Percentiles rank a stretch among this genome's conserved stretches.
Conservation (phyloP, 495 filamentous ascomycete species). For the Trypethelium eluteriae region DNA sequence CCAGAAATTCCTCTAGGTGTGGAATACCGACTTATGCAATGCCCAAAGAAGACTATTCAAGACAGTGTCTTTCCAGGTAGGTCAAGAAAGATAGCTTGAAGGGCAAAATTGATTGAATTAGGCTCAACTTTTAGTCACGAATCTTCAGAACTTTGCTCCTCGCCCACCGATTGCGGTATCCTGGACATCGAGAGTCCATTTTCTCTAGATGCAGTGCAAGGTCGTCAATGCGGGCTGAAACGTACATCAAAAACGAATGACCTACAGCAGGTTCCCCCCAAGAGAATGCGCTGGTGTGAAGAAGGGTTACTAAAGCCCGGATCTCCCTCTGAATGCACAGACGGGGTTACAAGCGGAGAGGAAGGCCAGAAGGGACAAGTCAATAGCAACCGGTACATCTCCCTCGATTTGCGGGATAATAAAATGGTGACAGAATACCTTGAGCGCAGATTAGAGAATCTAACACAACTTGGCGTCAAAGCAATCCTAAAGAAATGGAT, state of each 20-base stretch:
- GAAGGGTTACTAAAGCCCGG: background rate
- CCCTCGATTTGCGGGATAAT: background rate
- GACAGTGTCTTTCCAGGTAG: background rate
- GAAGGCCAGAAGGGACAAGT: background rate
- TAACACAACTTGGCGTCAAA: constrained; percentile 70
- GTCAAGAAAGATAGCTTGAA: background rate
- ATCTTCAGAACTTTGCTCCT: background rate
- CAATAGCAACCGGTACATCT: background rate
- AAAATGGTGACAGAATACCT: constrained; percentile 44
- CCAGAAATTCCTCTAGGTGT: background rate
- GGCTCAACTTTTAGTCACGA: background rate
- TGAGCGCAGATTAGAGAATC: constrained; percentile 52
- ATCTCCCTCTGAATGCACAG: background rate
- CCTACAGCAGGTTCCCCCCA: background rate
- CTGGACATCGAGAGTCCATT: background rate
- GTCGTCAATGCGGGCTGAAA: background rate
- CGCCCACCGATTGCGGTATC: background rate
- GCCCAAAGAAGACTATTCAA: background rate
- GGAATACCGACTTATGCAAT: background rate
- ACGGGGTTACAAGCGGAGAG: background rate
- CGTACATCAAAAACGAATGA: background rate
- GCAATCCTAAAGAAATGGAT: constrained; percentile 72
- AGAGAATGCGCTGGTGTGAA: background rate
- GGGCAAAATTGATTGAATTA: background rate
- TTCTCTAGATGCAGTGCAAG: background rate